Evolutionary conservation across 768 basidiomycete genomes (phyloP).

Genomic region (Tephrocybe sp.): DNA sequence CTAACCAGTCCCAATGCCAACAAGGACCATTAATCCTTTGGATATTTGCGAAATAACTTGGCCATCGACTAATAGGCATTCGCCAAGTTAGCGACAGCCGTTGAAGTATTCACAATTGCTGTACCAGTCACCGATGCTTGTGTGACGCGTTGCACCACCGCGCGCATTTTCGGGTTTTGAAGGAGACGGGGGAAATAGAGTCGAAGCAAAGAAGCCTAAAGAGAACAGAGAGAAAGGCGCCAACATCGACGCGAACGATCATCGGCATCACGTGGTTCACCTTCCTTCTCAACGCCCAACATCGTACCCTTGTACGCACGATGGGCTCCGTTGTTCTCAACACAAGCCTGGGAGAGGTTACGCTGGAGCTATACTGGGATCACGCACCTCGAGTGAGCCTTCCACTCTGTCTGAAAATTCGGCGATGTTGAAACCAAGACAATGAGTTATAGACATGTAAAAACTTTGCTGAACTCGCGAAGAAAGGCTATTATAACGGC

Average conservation of each 20-base stretch:
- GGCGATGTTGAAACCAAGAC: conserved; percentile 17
- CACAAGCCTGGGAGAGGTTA: conserved; percentile 83
- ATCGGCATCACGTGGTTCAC: conserved; percentile 7
- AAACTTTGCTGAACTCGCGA: conserved; percentile 92
- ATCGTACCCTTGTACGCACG: neutral
- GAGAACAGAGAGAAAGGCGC: neutral
- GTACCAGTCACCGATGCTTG: conserved; percentile 84
- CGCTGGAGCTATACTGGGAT: conserved; percentile 89
- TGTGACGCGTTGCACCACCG: conserved; percentile 80
- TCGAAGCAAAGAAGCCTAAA: neutral
- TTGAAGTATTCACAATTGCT: conserved; percentile 1
- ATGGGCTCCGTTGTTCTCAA: conserved; percentile 70
- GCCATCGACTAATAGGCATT: conserved; percentile 60
- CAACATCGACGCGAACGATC: neutral
- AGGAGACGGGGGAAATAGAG: neutral
- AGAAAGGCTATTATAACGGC: conserved; percentile 89
- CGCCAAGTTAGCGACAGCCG: neutral
- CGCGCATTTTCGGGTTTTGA: conserved; percentile 55
- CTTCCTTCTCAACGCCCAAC: neutral
- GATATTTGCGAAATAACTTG: conserved; percentile 80
- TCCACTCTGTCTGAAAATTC: conserved; percentile 12
- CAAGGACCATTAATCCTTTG: conserved; percentile 83
- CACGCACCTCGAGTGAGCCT: conserved; percentile 74
- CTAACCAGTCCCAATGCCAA: conserved; percentile 84
- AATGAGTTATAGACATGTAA: conserved; percentile 71